Conservation (phyloP, 2,329 filamentous ascomycete species). For the Eutypella sp. region DNA sequence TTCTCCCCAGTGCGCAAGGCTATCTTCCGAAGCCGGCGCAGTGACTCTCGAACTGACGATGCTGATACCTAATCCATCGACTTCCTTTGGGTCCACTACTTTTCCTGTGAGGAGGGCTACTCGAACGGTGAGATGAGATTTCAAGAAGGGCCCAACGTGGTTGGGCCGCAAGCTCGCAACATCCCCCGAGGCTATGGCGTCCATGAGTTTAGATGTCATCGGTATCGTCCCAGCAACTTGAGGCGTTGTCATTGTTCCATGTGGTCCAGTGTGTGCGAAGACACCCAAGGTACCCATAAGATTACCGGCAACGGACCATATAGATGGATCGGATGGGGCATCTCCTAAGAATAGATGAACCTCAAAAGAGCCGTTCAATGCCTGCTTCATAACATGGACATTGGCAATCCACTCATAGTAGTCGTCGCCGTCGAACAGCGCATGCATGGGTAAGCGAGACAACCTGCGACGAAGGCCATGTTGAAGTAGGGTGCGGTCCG, state of each 20-base stretch:
- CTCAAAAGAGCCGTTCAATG: conserved; percentile 55
- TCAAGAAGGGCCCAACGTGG: conserved; percentile 38
- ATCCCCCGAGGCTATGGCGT: conserved; percentile 32
- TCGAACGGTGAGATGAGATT: conserved; percentile 30
- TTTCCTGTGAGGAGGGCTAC: conserved; percentile 25
- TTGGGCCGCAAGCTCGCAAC: conserved; percentile 33
- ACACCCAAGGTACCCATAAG: conserved; percentile 59
- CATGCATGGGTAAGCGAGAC: conserved; percentile 20
- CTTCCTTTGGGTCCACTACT: conserved; percentile 19
- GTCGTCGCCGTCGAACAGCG: conserved; percentile 32
- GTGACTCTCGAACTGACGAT: conserved; percentile 34
- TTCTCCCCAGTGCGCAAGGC: conserved; percentile 35
- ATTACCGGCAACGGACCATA: conserved; percentile 50
- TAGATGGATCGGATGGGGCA: conserved; percentile 35
- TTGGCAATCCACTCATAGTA: conserved; percentile 67
- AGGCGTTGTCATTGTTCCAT: conserved; percentile 28
- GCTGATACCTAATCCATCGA: conserved; percentile 30
- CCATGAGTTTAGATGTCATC: conserved; percentile 44
- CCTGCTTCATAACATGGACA: conserved; percentile 56
- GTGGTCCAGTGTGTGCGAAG: conserved; percentile 34
- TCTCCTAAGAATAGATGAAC: conserved; percentile 66
- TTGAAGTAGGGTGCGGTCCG: conserved; percentile 1
- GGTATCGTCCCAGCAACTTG: conserved; percentile 45
- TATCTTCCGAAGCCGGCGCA: conserved; percentile 25
- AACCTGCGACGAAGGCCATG: conserved; percentile 6